Evolutionary conservation across 805 yeast species (phyloP).

Genomic region (Barnettozyma wickerhamii): DNA sequence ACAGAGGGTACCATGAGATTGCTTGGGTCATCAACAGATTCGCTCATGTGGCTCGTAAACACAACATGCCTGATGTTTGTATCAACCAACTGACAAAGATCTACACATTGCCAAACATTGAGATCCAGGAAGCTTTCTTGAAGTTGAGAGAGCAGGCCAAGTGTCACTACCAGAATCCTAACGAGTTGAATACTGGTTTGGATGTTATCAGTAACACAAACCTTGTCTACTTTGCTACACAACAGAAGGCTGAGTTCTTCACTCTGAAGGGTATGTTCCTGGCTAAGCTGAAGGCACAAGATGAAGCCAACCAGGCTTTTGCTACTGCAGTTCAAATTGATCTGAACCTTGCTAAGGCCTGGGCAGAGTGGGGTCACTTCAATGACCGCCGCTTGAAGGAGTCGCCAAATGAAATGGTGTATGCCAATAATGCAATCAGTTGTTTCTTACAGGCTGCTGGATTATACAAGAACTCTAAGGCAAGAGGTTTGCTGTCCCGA

Average conservation of each 20-base stretch:
- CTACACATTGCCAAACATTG: conserved; percentile 94
- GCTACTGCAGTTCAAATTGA: conserved; percentile 98
- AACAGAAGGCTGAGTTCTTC: conserved; percentile 97
- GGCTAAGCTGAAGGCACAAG: conserved; percentile 83
- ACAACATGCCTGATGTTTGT: conserved; percentile 95
- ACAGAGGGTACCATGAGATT: conserved; percentile 96
- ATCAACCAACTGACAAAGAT: conserved; percentile 88
- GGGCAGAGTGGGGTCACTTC: conserved; percentile 99
- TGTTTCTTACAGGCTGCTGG: conserved; percentile 98
- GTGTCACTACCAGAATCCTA: conserved; percentile 90
- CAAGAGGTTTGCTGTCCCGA: conserved; percentile 82
- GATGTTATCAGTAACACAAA: conserved; percentile 97
- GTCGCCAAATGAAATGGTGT: conserved; percentile 71
- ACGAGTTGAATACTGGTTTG: conserved; percentile 88
- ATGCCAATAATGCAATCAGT: conserved; percentile 90
- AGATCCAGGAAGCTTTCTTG: conserved; percentile 95
- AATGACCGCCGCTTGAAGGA: conserved; percentile 86
- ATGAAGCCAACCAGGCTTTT: conserved; percentile 96
- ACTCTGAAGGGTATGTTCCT: conserved; percentile 97
- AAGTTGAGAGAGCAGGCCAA: conserved; percentile 96
- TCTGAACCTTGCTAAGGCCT: conserved; percentile 89
- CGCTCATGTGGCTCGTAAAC: conserved; percentile 98
- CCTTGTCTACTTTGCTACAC: conserved; percentile 92
- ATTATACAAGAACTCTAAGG: conserved; percentile 85
- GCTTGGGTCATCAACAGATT: conserved; percentile 98